Evolutionary conservation across 2,329 filamentous ascomycete species (phyloP), one percentile per base, ranked within the genome.

Genomic region (Neurospora crassa): DNA sequence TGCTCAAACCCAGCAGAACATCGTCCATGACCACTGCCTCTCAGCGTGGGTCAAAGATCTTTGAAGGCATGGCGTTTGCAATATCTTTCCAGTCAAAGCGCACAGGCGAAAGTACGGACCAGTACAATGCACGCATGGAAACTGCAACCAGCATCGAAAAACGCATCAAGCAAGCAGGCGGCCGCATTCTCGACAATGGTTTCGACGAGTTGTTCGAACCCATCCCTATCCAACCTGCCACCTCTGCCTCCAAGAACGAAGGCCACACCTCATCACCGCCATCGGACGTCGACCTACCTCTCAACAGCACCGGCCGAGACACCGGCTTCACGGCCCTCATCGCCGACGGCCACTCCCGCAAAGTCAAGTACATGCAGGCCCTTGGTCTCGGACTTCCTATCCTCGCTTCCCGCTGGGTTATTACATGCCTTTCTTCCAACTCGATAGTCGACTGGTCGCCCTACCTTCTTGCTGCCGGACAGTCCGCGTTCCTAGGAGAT

Each of bases 281-380:
- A 45, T 71, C 76, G 8, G 72, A 42, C 67, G 74, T 73, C 1
- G 77, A 80, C 2, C 81, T 96, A 20, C 82, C 79, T 1, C 84
- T 96, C 0, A 88, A 83, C 1, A 74, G 83, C 12, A 79, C 83
- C 29, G 86, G 87, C 29, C 77, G 82, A 43, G 81, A 85, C 1
- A 83, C 90, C 1, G 91, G 92, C 0, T 98, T 99, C 78, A 89
- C 92, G 0, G 94, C 93, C 4, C 83, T 98, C 16, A 92, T 99
- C 72, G 91, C 94, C 0, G 93, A 98, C 77, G 88, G 89, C 5
- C 92, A 97, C 79, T 96, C 92, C 7, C 89, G 95, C 67, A 94
- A 93, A 74, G 88, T 90, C 68, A 99, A 98, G 79, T 97, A 96
- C 79, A 92, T 98, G 85, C 94, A 98, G 81, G 96, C 96, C 0